Percentiles rank a stretch among this genome's conserved stretches.
These are phyloP conservation scores for Westerdykella sp. DNA, from an alignment of 2,329 filamentous ascomycete genomes.

Conservation along the genomic window DNA sequence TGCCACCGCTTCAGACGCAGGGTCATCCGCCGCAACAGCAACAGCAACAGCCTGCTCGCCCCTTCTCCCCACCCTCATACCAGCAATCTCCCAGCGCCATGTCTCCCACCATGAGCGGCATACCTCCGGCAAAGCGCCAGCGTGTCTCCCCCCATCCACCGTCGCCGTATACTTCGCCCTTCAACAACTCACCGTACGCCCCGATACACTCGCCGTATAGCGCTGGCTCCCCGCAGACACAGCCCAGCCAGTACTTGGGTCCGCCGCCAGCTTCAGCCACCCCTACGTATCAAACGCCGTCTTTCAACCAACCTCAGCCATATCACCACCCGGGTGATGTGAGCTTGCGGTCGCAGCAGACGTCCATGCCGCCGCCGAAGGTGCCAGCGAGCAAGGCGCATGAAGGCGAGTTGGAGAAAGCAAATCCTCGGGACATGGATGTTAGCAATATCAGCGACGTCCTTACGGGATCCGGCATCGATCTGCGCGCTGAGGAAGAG, in stretches of 20 bases:
- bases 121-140: conserved; percentile 66
- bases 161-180: conserved; percentile 43
- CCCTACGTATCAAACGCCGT: conserved; percentile 21
- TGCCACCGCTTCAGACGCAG: conserved; percentile 30
- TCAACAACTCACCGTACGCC: conserved; percentile 43
- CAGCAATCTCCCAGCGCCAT: conserved; percentile 48
- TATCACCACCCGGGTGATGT: conserved; percentile 28
- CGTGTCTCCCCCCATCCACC: conserved; percentile 61
- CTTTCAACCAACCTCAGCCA: conserved; percentile 50
- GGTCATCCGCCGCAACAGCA: conserved; percentile 17
- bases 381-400: conserved; percentile 47
- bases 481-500: conserved; percentile 80
- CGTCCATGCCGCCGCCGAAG: conserved; percentile 58
- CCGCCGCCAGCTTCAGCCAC: conserved; percentile 28
- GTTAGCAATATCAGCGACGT: conserved; percentile 77
- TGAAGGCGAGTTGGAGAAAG: conserved; percentile 43
- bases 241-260: conserved; percentile 21
- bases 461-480: conserved; percentile 76
- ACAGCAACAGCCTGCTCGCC: conserved; percentile 32
- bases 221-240: conserved; percentile 5
- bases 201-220: conserved; percentile 32
- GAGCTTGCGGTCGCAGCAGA: conserved; percentile 15
- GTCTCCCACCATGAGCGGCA: conserved; percentile 40
- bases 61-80: conserved; percentile 32
- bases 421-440: conserved; percentile 52